Conservation (phyloP, 1,284 basidiomycete genomes). For the Golubevia pallescens region DNA sequence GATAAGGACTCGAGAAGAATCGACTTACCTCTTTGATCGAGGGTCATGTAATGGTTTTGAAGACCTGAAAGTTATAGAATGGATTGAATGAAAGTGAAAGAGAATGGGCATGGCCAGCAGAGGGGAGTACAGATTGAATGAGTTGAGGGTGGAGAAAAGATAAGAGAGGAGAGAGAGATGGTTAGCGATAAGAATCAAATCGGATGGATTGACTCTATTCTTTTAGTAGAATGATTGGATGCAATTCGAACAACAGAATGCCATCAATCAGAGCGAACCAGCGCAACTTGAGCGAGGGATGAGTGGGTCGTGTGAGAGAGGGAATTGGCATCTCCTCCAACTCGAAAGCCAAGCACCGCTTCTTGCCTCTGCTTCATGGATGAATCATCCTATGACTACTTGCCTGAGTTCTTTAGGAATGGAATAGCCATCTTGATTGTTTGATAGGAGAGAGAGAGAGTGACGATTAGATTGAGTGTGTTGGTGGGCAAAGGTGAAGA, state of each 20-base stretch:
- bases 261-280: too few species aligned
- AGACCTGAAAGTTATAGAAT: constrained; percentile 20
- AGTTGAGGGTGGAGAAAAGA: background rate
- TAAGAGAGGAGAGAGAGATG: constrained; percentile 3
- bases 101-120: too few species aligned
- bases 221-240: too few species aligned
- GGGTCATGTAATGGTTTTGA: constrained; percentile 43
- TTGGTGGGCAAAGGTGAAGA: too few species aligned
- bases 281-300: too few species aligned
- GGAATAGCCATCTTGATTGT: constrained; percentile 13
- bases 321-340: background rate
- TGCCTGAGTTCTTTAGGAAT: constrained; percentile 44
- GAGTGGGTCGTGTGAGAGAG: background rate
- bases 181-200: background rate
- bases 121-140: background rate
- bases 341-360: too few species aligned
- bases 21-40: constrained; percentile 47
- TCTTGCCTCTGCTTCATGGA: too few species aligned
- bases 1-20: background rate
- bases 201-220: too few species aligned
- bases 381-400: constrained; percentile 13
- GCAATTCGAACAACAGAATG: too few species aligned
- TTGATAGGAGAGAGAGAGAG: background rate
- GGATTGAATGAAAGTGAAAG: background rate
- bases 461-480: too few species aligned